A percentile compares a stretch with the other conserved stretches of the same genome.
phyloP scores from a whole-genome alignment of 2,329 filamentous ascomycete species.

The Trichoderma gracile region DNA sequence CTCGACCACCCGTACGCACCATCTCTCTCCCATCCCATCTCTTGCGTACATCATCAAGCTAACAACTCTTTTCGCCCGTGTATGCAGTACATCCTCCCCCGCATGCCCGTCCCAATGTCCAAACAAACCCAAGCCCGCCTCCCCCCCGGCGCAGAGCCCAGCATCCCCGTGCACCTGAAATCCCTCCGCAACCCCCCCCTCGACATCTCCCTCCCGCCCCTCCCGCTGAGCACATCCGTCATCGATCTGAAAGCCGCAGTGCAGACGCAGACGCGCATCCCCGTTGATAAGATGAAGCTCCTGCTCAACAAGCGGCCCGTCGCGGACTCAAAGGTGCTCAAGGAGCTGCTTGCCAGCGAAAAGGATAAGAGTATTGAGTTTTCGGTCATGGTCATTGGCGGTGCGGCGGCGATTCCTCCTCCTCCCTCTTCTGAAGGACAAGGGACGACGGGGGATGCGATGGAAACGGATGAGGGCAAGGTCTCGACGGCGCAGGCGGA shows the following conservation, averaged over 20 bases:
- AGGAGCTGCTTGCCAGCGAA: constrained; percentile 67
- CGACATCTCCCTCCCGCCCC: constrained; percentile 64
- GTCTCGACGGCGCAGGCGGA: constrained; percentile 10
- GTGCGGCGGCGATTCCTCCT: constrained; percentile 51
- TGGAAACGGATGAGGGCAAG: not conserved
- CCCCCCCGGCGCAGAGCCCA: constrained; percentile 55
- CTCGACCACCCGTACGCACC: constrained; percentile 67
- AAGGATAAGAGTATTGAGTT: constrained; percentile 63
- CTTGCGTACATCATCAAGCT: too few species aligned
- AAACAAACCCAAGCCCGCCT: constrained; percentile 50
- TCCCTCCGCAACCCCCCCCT: constrained; percentile 75
- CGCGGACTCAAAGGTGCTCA: constrained; percentile 72
- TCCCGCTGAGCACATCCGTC: constrained; percentile 69
- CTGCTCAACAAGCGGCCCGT: constrained; percentile 86
- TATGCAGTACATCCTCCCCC: constrained; percentile 77
- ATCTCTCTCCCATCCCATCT: not conserved
- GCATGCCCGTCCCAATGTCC: constrained; percentile 60
- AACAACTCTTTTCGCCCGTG: too few species aligned
- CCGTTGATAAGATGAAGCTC: constrained; percentile 80
- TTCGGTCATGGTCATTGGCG: constrained; percentile 84
- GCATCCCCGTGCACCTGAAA: constrained; percentile 64
- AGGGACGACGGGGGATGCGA: constrained; percentile 6
- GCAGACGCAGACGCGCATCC: constrained; percentile 60
- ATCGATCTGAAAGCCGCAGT: constrained; percentile 76
- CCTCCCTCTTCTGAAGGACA: constrained; percentile 32